Evolutionary conservation across 139 green algal species (phyloP), one percentile per base, ranked within the genome.

Genomic region (Trebouxia sp.): DNA sequence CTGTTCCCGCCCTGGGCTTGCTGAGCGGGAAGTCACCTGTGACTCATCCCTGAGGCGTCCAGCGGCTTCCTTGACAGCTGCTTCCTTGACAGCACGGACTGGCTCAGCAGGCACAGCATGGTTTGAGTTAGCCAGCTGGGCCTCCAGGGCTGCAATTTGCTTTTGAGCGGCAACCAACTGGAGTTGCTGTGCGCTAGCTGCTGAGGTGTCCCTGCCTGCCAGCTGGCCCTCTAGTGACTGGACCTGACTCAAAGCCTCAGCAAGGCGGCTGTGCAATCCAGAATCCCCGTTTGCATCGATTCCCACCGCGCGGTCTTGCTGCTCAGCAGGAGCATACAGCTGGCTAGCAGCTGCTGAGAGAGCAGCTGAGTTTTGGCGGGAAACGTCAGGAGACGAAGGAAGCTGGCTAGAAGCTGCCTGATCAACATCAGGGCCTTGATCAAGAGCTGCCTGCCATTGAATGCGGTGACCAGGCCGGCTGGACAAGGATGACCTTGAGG

Each of bases 1-100:
- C 41, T 69, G 58, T 69, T 69, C 58, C 58, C 30, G 58, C 1
- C 58, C 58, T 41, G 58, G 58, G 30, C 58, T 69, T 8, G 58
- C 58, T 38, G 58, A 69, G 58, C 58, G 58, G 58, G 30, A 42
- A 42, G 41, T 30, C 24, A 15, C 28, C 14, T 30, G 30, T 42
- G 30, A 69, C 58, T 69, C 30, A 42, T 69, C 58, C 30, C 58
- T 69, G 11, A 69, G 20, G 20, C 58, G 58, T 42, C 30, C 58
- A 41, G 58, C 41, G 8, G 58, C 30, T 8, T 69, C 58, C 8
- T 1, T 28, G 7, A 30, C 39, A 0, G 30, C 10, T 39, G n/a
- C n/a, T n/a, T n/a, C n/a, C n/a, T 30, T 69, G 58, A 7, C 41
- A 30, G 6, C n/a, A 30, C 7, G 8, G 9, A 3, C 30, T 69